These are phyloP conservation scores for Harringtonia aguacate DNA, from an alignment of 2,329 filamentous ascomycete species.

Conservation along the genomic window DNA sequence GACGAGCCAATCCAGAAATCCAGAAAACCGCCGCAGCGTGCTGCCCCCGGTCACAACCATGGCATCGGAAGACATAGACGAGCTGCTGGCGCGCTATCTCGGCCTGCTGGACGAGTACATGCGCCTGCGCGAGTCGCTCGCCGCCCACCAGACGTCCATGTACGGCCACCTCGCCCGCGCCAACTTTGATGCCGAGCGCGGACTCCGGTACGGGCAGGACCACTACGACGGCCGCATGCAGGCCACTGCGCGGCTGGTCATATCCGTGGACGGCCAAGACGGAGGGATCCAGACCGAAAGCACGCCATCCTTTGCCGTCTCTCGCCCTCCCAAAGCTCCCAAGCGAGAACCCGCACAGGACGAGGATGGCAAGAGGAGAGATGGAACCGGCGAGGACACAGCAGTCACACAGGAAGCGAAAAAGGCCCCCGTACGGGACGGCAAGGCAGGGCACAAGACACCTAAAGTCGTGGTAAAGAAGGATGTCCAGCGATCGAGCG, in stretches of 20 bases:
- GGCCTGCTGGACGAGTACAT: slow-evolving; percentile 57
- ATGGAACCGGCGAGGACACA: background rate
- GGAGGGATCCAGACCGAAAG: background rate
- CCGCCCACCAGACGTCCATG: slow-evolving; percentile 41
- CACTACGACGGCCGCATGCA: slow-evolving; percentile 67
- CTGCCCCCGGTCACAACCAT: slow-evolving; percentile 11
- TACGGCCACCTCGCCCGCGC: slow-evolving; percentile 58
- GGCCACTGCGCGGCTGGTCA: slow-evolving; percentile 36
- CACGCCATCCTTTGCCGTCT: background rate
- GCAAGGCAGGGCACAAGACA: background rate
- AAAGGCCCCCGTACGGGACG: no score
- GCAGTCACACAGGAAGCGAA: background rate
- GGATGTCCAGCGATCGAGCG: slow-evolving; percentile 12
- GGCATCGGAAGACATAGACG: slow-evolving; percentile 40
- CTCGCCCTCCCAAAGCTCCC: background rate
- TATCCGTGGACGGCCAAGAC: slow-evolving; percentile 9
- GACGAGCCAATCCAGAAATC: no score
- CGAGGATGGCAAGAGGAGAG: background rate
- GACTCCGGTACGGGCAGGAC: slow-evolving; percentile 56
- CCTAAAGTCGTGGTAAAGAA: background rate
- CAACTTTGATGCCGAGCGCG: slow-evolving; percentile 58
- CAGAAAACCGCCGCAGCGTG: no score
- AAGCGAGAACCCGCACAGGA: background rate
- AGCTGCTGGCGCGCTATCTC: slow-evolving; percentile 55
- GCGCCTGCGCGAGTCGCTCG: slow-evolving; percentile 42